These are phyloP conservation scores for Schizochytrium sp. DNA, from an alignment of 108 stramenopile genomes.

Conservation along the genomic window DNA sequence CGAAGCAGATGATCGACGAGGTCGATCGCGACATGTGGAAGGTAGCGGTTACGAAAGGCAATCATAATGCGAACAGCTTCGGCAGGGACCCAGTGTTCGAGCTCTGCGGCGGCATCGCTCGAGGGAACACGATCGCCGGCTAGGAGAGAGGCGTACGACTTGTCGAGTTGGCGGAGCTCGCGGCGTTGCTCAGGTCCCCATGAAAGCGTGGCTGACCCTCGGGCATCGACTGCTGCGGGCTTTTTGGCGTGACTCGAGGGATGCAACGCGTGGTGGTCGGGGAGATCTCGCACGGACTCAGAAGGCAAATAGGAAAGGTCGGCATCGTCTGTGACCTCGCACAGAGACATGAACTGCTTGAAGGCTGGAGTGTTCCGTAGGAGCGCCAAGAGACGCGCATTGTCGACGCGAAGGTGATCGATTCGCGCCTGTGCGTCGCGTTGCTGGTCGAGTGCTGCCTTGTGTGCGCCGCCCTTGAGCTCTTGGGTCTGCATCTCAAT, in stretches of 20 bases:
- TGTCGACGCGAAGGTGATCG: neutral
- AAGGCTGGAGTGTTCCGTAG: neutral
- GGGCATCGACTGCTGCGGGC: too few relatives aligned
- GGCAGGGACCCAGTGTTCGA: neutral
- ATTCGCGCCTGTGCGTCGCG: neutral
- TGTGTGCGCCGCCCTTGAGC: neutral
- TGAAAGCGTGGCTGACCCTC: neutral
- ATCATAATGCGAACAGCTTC: neutral
- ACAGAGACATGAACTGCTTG: neutral
- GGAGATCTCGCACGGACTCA: neutral
- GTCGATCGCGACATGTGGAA: neutral
- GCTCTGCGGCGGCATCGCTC: neutral
- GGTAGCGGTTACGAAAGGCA: neutral
- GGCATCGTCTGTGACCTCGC: neutral
- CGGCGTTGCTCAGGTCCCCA: neutral
- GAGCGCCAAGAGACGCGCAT: neutral
- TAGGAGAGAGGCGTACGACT: neutral
- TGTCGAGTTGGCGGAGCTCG: neutral
- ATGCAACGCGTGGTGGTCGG: neutral
- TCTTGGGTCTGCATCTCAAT: neutral
- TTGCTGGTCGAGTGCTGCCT: neutral
- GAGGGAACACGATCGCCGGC: neutral
- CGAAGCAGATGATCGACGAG: neutral
- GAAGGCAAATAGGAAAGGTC: neutral
- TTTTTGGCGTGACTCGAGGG: neutral